Conservation (phyloP, 192 early-diverging fungal species). For the Entomortierella parvispora region DNA sequence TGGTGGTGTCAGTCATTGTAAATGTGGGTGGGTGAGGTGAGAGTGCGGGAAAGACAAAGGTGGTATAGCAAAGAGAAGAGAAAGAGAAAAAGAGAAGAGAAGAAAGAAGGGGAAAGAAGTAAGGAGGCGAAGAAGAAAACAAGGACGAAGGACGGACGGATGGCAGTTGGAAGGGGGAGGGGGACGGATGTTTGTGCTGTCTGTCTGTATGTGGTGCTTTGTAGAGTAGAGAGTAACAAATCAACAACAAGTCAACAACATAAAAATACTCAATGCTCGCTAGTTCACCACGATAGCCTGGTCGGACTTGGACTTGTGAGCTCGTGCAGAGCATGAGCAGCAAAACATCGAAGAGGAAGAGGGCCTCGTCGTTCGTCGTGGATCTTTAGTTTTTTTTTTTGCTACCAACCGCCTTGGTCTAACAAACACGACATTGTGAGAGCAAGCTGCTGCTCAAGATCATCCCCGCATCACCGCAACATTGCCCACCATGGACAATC, state of each 20-base stretch:
- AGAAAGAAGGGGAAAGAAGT: neutral
- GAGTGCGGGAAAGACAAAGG: neutral
- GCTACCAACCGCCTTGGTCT: no score
- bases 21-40: neutral
- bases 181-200: neutral
- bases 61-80: neutral
- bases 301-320: no score
- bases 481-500: no score
- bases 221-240: no score
- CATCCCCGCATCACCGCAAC: neutral
- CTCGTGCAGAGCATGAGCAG: no score
- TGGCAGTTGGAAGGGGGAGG: conserved; percentile 1
- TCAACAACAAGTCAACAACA: no score
- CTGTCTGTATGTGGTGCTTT: neutral
- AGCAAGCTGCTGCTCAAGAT: no score
- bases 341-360: no score
- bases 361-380: neutral
- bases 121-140: conserved; percentile 2
- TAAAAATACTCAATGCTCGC: no score
- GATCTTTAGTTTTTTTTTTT: no score
- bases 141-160: neutral
- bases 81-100: conserved; percentile 1
- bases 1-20: conserved; percentile 28
- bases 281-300: no score
- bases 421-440: no score